Evolutionary conservation across 768 basidiomycete genomes (phyloP).

Genomic region (Pulveroboletus sp.): DNA sequence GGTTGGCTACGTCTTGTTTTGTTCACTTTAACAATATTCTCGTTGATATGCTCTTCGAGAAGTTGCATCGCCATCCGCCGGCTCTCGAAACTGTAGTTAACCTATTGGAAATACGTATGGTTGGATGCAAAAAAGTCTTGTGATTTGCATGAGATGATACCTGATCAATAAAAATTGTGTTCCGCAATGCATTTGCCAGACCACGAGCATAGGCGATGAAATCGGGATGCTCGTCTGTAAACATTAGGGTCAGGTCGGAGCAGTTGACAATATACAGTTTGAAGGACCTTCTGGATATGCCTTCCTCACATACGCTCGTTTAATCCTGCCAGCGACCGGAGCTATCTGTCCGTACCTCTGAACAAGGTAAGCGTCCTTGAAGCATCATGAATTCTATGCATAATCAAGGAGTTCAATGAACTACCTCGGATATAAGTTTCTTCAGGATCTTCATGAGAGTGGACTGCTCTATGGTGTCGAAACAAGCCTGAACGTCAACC

Average conservation of each 20-base stretch:
- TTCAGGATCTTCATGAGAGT: constrained; percentile 76
- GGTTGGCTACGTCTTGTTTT: neutral
- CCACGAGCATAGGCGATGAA: constrained; percentile 68
- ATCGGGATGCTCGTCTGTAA: constrained; percentile 65
- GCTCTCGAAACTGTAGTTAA: constrained; percentile 47
- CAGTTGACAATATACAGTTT: neutral
- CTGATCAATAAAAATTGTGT: constrained; percentile 85
- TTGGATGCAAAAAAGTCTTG: neutral
- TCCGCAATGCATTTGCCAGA: constrained; percentile 60
- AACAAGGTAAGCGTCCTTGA: constrained; percentile 66
- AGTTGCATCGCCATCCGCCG: constrained; percentile 62
- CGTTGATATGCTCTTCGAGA: constrained; percentile 83
- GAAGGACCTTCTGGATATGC: constrained; percentile 62
- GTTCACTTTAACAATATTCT: constrained; percentile 84
- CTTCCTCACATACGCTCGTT: constrained; percentile 51
- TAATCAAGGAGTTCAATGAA: neutral
- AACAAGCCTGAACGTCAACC: constrained; percentile 92
- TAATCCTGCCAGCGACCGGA: constrained; percentile 50
- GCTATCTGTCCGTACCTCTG: constrained; percentile 67
- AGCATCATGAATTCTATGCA: neutral
- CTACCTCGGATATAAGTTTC: constrained; percentile 67
- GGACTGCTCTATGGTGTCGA: constrained; percentile 91
- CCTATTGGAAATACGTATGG: constrained; percentile 29
- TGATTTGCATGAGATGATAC: constrained; percentile 30
- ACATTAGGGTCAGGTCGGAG: neutral